A percentile compares a stretch with the other conserved stretches of the same genome.
Conservation (phyloP, 1,284 basidiomycete species). For the Entoloma clypeatum region DNA sequence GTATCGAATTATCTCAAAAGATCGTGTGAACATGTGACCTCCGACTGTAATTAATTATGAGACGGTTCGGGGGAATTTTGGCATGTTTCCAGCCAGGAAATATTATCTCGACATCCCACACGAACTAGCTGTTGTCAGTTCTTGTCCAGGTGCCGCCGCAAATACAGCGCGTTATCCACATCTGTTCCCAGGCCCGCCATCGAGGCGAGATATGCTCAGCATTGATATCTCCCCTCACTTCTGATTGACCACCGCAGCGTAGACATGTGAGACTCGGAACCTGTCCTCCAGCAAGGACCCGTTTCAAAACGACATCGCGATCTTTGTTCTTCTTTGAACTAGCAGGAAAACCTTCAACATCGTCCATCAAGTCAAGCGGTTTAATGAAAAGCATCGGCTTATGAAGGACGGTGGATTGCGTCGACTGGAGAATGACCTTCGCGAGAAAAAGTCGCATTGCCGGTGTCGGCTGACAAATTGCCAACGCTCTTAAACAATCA, state of each 20-base stretch:
- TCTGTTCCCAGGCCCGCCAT: slow-evolving; percentile 62
- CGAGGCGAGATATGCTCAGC: slow-evolving; percentile 34
- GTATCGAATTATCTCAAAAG: neutral
- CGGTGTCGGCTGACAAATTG: slow-evolving; percentile 49
- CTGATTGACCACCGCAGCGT: slow-evolving; percentile 58
- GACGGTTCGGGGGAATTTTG: no score
- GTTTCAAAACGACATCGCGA: slow-evolving; percentile 62
- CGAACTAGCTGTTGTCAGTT: neutral
- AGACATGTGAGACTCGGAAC: slow-evolving; percentile 43
- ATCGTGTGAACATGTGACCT: neutral
- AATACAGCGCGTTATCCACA: slow-evolving; percentile 56
- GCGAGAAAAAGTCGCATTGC: slow-evolving; percentile 40
- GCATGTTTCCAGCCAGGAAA: no score
- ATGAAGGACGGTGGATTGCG: slow-evolving; percentile 47
- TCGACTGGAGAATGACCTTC: slow-evolving; percentile 44
- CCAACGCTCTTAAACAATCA: slow-evolving; percentile 47
- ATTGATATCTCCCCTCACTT: slow-evolving; percentile 33
- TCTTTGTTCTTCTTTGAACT: slow-evolving; percentile 40
- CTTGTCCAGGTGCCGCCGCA: slow-evolving; percentile 66
- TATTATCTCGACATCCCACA: slow-evolving; percentile 4
- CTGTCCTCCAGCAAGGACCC: slow-evolving; percentile 39
- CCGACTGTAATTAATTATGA: neutral
- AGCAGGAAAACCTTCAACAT: slow-evolving; percentile 38
- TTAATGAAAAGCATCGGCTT: slow-evolving; percentile 68
- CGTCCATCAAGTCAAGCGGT: slow-evolving; percentile 61